A percentile compares a stretch with the other conserved stretches of the same genome.
Evolutionary conservation across 2,329 filamentous ascomycete genomes (phyloP).

Genomic region (Fusarium incarnatum): DNA sequence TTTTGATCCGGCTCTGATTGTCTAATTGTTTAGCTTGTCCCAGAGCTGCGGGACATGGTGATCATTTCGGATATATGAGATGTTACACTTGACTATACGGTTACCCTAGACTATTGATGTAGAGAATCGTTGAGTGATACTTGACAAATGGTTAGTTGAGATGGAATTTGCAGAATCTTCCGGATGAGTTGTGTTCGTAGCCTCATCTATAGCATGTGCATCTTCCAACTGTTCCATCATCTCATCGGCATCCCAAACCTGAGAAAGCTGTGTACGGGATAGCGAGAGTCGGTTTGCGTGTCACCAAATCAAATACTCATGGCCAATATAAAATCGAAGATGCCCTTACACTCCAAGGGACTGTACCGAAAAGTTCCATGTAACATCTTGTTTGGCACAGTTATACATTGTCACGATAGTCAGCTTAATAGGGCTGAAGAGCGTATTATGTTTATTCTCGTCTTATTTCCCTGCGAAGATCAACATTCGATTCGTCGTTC

Average conservation of each 20-base stretch:
- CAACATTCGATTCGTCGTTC: neutral
- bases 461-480: constrained; percentile 9
- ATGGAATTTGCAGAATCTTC: neutral
- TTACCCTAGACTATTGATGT: neutral
- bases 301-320: neutral
- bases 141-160: neutral
- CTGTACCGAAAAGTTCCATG: neutral
- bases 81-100: neutral
- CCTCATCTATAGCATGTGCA: neutral
- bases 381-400: neutral
- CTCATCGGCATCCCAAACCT: neutral
- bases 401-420: neutral
- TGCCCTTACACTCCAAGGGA: neutral
- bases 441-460: constrained; percentile 5
- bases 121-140: neutral
- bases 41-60: neutral
- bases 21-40: neutral
- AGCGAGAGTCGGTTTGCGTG: neutral
- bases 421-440: neutral
- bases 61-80: neutral
- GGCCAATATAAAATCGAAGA: neutral
- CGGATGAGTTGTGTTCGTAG: no score
- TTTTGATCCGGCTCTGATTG: neutral
- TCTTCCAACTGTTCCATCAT: neutral
- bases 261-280: neutral